phyloP scores from a whole-genome alignment of 768 basidiomycete species.

The Leccinum boreale region DNA sequence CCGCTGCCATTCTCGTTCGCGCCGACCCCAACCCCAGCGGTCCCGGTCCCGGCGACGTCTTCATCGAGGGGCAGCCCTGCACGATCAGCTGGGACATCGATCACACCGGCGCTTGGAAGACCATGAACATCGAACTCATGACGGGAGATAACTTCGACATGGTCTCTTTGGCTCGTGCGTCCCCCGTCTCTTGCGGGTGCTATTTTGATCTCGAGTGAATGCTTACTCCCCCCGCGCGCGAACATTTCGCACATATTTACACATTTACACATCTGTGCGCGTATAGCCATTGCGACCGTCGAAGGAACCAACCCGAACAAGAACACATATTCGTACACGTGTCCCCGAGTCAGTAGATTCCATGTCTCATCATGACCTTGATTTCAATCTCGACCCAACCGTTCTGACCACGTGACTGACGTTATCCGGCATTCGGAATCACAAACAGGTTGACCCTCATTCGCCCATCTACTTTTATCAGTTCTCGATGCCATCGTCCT shows the following conservation, averaged over 20 bases:
- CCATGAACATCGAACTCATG: conserved; percentile 78
- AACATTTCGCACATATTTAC: background rate
- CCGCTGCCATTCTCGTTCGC: conserved; percentile 34
- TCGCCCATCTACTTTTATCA: conserved; percentile 81
- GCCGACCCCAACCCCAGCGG: conserved; percentile 58
- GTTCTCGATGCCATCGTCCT: conserved; percentile 48
- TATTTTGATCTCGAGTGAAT: background rate
- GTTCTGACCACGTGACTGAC: background rate
- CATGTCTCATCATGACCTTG: background rate
- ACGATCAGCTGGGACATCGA: conserved; percentile 59
- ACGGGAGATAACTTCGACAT: conserved; percentile 70
- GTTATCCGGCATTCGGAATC: background rate
- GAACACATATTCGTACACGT: conserved; percentile 53
- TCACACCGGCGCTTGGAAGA: conserved; percentile 57
- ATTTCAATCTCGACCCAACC: background rate
- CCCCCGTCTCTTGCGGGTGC: background rate
- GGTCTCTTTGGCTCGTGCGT: conserved; percentile 64
- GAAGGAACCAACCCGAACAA: conserved; percentile 56
- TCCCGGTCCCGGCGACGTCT: conserved; percentile 58
- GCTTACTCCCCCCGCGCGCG: background rate
- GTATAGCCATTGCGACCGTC: conserved; percentile 57
- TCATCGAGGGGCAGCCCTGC: conserved; percentile 56
- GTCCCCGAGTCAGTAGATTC: conserved; percentile 54
- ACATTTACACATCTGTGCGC: background rate
- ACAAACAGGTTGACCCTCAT: conserved; percentile 53